Evolutionary conservation across 2,329 filamentous ascomycete species (phyloP).

Genomic region (Cadophora sp.): DNA sequence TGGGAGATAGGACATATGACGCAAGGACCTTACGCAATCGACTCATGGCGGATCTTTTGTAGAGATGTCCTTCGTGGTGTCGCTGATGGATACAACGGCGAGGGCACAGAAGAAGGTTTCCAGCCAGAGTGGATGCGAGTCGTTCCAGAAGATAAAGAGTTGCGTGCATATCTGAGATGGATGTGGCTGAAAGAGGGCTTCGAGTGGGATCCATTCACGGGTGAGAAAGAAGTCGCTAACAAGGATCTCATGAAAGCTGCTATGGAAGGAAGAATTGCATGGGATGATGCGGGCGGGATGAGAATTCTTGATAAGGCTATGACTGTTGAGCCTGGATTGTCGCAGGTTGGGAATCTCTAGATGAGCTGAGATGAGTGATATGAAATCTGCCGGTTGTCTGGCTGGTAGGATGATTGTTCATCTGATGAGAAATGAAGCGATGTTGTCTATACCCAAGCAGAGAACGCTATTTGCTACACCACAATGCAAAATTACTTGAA

Average conservation of each 20-base stretch:
- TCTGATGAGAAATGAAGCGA: neutral
- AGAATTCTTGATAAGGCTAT: constrained; percentile 48
- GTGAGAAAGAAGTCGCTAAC: constrained; percentile 61
- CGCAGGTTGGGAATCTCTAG: constrained; percentile 13
- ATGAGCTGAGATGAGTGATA: neutral
- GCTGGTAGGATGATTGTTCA: neutral
- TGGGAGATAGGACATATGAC: constrained; percentile 91
- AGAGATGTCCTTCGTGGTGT: constrained; percentile 76
- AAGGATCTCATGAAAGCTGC: constrained; percentile 63
- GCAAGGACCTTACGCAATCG: constrained; percentile 81
- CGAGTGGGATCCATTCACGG: constrained; percentile 78
- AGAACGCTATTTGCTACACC: neutral
- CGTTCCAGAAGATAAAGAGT: constrained; percentile 81
- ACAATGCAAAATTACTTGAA: neutral
- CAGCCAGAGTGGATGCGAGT: constrained; percentile 93
- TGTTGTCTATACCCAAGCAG: neutral
- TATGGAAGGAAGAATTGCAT: constrained; percentile 59
- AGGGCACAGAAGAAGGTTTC: constrained; percentile 58
- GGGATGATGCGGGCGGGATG: constrained; percentile 46
- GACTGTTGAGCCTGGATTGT: neutral
- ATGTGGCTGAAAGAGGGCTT: constrained; percentile 90
- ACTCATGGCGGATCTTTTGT: constrained; percentile 95
- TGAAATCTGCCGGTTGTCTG: too few species aligned
- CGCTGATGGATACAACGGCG: constrained; percentile 71
- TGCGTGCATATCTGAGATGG: constrained; percentile 87